Evolutionary conservation across 2,329 filamentous ascomycete genomes (phyloP).

Genomic region (Dryadomyces sulphureus): DNA sequence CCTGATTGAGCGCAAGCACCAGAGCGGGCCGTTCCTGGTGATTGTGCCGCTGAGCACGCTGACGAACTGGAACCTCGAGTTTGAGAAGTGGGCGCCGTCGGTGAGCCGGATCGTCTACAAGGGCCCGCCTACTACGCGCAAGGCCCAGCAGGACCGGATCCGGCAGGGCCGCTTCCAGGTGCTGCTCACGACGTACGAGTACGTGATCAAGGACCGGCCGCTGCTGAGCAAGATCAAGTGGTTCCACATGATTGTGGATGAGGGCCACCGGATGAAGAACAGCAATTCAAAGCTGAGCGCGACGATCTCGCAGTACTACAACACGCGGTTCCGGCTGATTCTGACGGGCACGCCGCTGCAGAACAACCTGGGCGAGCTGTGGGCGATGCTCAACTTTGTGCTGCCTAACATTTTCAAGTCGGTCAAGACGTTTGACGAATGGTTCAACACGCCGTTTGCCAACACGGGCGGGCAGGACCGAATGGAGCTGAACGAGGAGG

Average conservation of each 20-base stretch:
- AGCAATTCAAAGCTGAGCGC: slow-evolving; percentile 88
- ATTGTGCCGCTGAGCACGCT: slow-evolving; percentile 94
- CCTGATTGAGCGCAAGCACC: slow-evolving; percentile 88
- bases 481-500: slow-evolving; percentile 99
- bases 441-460: slow-evolving; percentile 99
- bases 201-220: slow-evolving; percentile 97
- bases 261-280: slow-evolving; percentile 99
- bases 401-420: slow-evolving; percentile 98
- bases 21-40: slow-evolving; percentile 84
- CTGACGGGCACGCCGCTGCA: slow-evolving; percentile 93
- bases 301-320: slow-evolving; percentile 91
- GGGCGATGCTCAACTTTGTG: slow-evolving; percentile 97
- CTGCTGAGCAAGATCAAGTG: slow-evolving; percentile 97
- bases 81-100: slow-evolving; percentile 94
- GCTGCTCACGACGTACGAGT: slow-evolving; percentile 92
- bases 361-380: slow-evolving; percentile 91
- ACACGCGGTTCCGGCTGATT: slow-evolving; percentile 87
- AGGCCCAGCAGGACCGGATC: slow-evolving; percentile 84
- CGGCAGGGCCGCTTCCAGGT: slow-evolving; percentile 94
- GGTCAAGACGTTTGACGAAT: slow-evolving; percentile 96
- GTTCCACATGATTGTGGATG: slow-evolving; percentile 99
- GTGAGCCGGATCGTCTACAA: slow-evolving; percentile 89
- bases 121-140: slow-evolving; percentile 75
- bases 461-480: slow-evolving; percentile 97
- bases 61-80: slow-evolving; percentile 97